These are phyloP conservation scores for Skeletonema potamos DNA, from an alignment of 108 stramenopile species.

Conservation along the genomic window DNA sequence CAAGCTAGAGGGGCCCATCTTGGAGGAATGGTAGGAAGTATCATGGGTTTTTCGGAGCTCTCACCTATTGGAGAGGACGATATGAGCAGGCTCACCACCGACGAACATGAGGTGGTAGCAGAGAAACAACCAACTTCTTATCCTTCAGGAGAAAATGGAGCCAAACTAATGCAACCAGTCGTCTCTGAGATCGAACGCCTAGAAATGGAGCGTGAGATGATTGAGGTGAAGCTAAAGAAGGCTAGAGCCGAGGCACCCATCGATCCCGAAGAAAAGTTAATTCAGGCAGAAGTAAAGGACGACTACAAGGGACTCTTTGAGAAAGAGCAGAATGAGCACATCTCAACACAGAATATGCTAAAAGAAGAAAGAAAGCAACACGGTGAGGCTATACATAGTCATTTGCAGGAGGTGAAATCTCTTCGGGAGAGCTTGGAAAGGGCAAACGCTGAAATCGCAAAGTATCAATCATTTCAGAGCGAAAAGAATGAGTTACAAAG, in stretches of 20 bases:
- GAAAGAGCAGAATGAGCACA: not conserved
- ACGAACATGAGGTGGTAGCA: not conserved
- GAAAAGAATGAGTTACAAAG: conserved; percentile 6
- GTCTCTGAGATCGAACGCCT: too few species aligned
- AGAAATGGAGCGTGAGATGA: too few species aligned
- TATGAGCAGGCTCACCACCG: not conserved
- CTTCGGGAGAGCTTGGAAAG: conserved; percentile 31
- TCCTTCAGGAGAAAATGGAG: too few species aligned
- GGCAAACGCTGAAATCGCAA: conserved; percentile 34
- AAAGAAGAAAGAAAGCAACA: conserved; percentile 8
- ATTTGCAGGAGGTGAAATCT: conserved; percentile 33
- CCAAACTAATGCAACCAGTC: too few species aligned
- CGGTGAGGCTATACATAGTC: conserved; percentile 28
- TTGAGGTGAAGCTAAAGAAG: too few species aligned
- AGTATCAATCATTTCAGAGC: not conserved
- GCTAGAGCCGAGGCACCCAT: not conserved
- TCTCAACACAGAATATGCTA: not conserved
- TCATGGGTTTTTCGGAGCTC: not conserved
- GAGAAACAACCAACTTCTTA: not conserved
- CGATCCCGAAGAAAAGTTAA: not conserved
- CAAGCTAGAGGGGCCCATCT: not conserved
- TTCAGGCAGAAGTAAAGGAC: not conserved
- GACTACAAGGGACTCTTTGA: not conserved
- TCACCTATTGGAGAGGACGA: not conserved
- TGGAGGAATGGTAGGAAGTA: not conserved